phyloP scores from a whole-genome alignment of 495 filamentous ascomycete species.

The Terfezia boudieri region DNA sequence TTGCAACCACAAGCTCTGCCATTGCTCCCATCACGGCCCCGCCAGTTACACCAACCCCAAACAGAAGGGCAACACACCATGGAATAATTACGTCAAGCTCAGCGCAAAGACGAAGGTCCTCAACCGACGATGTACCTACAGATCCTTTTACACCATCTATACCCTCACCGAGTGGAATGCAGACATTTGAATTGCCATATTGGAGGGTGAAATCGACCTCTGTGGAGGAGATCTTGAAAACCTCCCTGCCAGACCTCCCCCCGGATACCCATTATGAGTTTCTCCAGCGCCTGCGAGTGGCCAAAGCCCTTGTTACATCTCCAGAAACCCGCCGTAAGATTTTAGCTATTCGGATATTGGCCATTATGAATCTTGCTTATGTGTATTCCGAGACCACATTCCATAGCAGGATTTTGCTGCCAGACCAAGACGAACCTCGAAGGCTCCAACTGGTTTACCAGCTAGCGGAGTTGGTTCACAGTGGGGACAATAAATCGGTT shows the following conservation, averaged over 20 bases:
- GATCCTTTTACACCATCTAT: slow-evolving; percentile 30
- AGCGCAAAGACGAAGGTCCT: slow-evolving; percentile 9
- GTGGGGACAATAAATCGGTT: slow-evolving; percentile 16
- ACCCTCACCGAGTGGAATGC: slow-evolving; percentile 28
- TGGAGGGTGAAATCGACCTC: slow-evolving; percentile 36
- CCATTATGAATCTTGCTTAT: slow-evolving; percentile 81
- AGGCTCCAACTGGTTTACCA: slow-evolving; percentile 80
- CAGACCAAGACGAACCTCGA: slow-evolving; percentile 77
- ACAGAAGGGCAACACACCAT: slow-evolving; percentile 21
- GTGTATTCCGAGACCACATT: slow-evolving; percentile 60
- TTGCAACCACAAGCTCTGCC: slow-evolving; percentile 2
- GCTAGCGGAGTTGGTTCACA: slow-evolving; percentile 70
- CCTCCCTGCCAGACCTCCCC: slow-evolving; percentile 42
- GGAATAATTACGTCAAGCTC: slow-evolving; percentile 13
- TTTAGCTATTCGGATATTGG: slow-evolving; percentile 58
- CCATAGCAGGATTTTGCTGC: slow-evolving; percentile 59
- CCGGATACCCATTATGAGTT: slow-evolving; percentile 58
- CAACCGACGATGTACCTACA: slow-evolving; percentile 11
- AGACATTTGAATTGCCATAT: slow-evolving; percentile 49
- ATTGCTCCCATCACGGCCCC: slow-evolving; percentile 8
- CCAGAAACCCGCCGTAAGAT: slow-evolving; percentile 46
- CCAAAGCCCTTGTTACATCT: slow-evolving; percentile 49
- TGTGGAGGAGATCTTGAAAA: slow-evolving; percentile 43
- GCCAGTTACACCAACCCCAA: slow-evolving; percentile 33
- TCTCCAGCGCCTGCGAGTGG: slow-evolving; percentile 59